These are phyloP conservation scores for Pseudogymnoascus verrucosus DNA, from an alignment of 2,329 filamentous ascomycete genomes.

Conservation along the genomic window DNA sequence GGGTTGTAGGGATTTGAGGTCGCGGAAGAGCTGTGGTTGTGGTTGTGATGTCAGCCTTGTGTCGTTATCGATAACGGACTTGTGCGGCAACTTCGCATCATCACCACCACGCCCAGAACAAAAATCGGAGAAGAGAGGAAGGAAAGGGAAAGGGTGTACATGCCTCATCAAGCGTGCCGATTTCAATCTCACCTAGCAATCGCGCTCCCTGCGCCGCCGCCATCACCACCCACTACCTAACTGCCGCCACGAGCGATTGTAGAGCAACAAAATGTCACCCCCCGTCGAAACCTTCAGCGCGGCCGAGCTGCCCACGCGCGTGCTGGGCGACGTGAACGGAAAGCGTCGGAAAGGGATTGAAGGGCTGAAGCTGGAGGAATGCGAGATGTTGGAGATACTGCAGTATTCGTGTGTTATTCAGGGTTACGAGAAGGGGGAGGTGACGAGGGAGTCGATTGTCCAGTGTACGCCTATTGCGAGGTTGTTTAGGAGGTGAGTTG, in stretches of 20 bases:
- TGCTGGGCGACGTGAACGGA: slow-evolving; percentile 29
- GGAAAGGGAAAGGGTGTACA: slow-evolving; percentile 12
- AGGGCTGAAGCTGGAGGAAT: slow-evolving; percentile 44
- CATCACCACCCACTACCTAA: slow-evolving; percentile 7
- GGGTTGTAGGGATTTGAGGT: slow-evolving; percentile 12
- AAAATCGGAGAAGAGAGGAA: slow-evolving; percentile 6
- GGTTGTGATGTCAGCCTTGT: background rate
- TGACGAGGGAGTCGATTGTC: slow-evolving; percentile 37
- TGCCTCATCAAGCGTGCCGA: slow-evolving; percentile 53
- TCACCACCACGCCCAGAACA: background rate
- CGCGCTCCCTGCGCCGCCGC: slow-evolving; percentile 34
- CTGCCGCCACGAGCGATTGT: background rate
- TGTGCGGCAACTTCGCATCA: background rate
- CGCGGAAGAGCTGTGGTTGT: slow-evolving; percentile 17
- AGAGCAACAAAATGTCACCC: slow-evolving; percentile 42
- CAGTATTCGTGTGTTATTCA: slow-evolving; percentile 54
- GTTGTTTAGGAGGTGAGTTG: slow-evolving; percentile 50
- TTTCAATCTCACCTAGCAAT: slow-evolving; percentile 48
- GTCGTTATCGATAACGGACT: slow-evolving; percentile 1
- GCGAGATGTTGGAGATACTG: slow-evolving; percentile 49
- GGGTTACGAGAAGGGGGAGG: slow-evolving; percentile 30
- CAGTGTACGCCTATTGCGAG: slow-evolving; percentile 50
- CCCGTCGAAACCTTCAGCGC: slow-evolving; percentile 48
- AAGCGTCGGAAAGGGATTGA: slow-evolving; percentile 40
- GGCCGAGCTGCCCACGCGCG: slow-evolving; percentile 39